Conservation (phyloP, 1,284 basidiomycete species). For the Coriolopsis trogii region DNA sequence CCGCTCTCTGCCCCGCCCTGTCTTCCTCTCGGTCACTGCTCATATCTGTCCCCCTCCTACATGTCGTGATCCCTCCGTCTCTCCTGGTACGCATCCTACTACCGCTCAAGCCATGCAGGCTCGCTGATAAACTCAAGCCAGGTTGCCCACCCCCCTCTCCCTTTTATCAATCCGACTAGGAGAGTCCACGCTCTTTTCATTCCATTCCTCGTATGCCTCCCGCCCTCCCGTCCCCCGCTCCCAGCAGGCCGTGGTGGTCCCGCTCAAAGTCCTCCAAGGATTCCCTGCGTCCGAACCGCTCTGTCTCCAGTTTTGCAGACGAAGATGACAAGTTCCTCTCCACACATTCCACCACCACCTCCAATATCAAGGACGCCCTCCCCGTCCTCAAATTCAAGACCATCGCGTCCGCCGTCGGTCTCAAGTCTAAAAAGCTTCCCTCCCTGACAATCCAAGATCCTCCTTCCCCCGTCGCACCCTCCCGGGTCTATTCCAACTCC, state of each 20-base stretch:
- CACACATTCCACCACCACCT: slow-evolving; percentile 13
- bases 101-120: too few species aligned
- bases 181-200: slow-evolving; percentile 30
- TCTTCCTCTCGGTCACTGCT: not conserved
- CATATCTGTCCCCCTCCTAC: not conserved
- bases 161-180: slow-evolving; percentile 25
- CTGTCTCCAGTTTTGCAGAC: slow-evolving; percentile 22
- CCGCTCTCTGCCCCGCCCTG: not conserved
- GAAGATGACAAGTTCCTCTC: slow-evolving; percentile 27
- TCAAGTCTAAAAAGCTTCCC: slow-evolving; percentile 62
- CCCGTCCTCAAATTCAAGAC: slow-evolving; percentile 51
- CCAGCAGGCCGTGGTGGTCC: slow-evolving; percentile 38
- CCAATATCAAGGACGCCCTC: slow-evolving; percentile 26
- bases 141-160: slow-evolving; percentile 25
- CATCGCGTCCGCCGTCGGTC: slow-evolving; percentile 60
- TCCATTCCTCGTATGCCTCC: slow-evolving; percentile 32
- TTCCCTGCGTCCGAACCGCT: slow-evolving; percentile 23
- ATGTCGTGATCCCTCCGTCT: slow-evolving; percentile 14
- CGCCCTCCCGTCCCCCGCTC: slow-evolving; percentile 22
- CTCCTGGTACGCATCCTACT: slow-evolving; percentile 10
- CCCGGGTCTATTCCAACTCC: slow-evolving; percentile 23
- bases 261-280: slow-evolving; percentile 36
- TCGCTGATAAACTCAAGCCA: too few species aligned
- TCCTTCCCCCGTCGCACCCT: slow-evolving; percentile 29
- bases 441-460: slow-evolving; percentile 56